A percentile compares a stretch with the other conserved stretches of the same genome.
These are phyloP conservation scores for Calonectria naviculata DNA, from an alignment of 2,329 filamentous ascomycete genomes.

Conservation along the genomic window DNA sequence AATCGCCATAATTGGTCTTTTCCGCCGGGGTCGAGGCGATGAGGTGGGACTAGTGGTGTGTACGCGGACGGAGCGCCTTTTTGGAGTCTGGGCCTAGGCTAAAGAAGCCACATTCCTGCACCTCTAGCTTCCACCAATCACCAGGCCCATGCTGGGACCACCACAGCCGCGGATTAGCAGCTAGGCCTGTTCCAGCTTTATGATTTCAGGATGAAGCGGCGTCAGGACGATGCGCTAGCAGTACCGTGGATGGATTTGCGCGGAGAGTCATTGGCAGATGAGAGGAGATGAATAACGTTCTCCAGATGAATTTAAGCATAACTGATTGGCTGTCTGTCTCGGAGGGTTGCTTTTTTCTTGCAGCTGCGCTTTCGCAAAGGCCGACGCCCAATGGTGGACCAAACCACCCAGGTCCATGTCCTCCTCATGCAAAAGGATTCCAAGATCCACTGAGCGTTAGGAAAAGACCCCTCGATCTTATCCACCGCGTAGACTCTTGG, in stretches of 20 bases:
- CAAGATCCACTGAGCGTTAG: not conserved
- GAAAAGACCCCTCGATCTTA: not conserved
- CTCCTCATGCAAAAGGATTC: not conserved
- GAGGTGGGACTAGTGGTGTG: not conserved
- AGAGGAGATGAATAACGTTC: not conserved
- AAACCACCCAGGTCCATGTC: not conserved
- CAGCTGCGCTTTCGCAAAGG: not conserved
- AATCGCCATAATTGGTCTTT: not conserved
- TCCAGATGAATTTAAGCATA: too few species aligned
- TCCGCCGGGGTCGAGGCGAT: not conserved
- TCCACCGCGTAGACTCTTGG: not conserved
- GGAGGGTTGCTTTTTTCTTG: not conserved
- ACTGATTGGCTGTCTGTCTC: not conserved
- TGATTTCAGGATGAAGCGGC: not conserved
- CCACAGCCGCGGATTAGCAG: not conserved
- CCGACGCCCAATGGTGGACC: not conserved
- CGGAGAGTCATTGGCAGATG: too few species aligned
- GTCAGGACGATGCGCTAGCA: not conserved
- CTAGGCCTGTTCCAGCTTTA: not conserved
- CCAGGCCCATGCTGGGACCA: not conserved
- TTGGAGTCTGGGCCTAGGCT: not conserved
- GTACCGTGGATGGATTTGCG: too few species aligned
- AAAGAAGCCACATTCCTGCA: constrained; percentile 5
- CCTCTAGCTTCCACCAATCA: not conserved
- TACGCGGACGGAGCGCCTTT: not conserved